phyloP scores from a whole-genome alignment of 1,284 basidiomycete species.

The Takashimella tepidaria region DNA sequence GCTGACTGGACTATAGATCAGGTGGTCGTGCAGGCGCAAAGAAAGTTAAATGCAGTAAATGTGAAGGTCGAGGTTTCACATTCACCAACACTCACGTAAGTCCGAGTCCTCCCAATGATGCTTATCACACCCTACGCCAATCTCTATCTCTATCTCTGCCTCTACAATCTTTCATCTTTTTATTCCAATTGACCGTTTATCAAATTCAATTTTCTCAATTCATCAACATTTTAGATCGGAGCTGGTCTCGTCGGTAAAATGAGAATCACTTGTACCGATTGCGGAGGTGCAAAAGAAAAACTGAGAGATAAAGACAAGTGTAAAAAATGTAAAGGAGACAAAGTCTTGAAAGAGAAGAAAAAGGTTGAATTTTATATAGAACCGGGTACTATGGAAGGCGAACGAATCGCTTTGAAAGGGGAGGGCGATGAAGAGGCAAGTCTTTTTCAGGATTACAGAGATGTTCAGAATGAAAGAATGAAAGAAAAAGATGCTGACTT shows the following conservation, averaged over 20 bases:
- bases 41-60: conserved; percentile 72
- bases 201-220: no score
- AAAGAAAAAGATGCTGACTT: no score
- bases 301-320: conserved; percentile 91
- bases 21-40: conserved; percentile 55
- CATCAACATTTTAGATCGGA: conserved; percentile 33
- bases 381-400: conserved; percentile 77
- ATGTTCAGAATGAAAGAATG: no score
- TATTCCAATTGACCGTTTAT: no score
- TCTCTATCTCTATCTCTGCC: no score
- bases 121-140: no score
- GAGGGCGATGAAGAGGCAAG: conserved; percentile 84
- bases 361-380: conserved; percentile 80
- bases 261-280: conserved; percentile 63
- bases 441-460: no score
- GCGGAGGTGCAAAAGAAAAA: conserved; percentile 72
- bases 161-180: no score
- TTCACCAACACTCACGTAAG: conserved; percentile 45
- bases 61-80: conserved; percentile 62
- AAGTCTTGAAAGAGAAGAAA: conserved; percentile 79
- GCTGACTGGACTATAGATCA: conserved; percentile 7
- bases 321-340: conserved; percentile 90
- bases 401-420: conserved; percentile 79
- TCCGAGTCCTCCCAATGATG: no score
- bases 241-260: conserved; percentile 50